Evolutionary conservation across 306 rosid species (phyloP).

Genomic region (Luffa acutangula): DNA sequence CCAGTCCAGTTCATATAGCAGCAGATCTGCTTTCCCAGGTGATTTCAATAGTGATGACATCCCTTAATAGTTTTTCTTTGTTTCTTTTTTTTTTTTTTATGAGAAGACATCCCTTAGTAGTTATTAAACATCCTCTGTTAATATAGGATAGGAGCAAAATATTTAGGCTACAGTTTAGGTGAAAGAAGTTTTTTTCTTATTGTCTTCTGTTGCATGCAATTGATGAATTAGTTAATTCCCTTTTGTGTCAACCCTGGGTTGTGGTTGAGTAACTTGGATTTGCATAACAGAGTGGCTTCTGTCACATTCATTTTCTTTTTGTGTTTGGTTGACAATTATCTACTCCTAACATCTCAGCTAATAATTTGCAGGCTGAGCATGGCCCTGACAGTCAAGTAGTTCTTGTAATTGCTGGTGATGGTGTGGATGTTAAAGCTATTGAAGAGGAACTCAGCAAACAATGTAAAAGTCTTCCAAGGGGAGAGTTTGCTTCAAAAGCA

Average conservation of each 20-base stretch:
- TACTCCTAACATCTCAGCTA: not conserved
- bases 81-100: too few species aligned
- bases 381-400: conserved; percentile 99
- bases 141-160: not conserved
- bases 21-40: conserved; percentile 99
- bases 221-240: not conserved
- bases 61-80: not conserved
- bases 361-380: conserved; percentile 80
- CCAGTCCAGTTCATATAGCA: conserved; percentile 81
- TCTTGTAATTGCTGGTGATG: conserved; percentile 86
- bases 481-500: conserved; percentile 78
- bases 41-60: conserved; percentile 1
- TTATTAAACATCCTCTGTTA: not conserved
- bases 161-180: not conserved
- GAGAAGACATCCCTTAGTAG: not conserved
- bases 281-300: not conserved
- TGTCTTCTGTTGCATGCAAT: not conserved
- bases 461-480: conserved; percentile 91
- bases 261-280: not conserved
- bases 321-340: not conserved
- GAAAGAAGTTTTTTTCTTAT: not conserved
- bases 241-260: not conserved
- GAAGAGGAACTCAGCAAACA: conserved; percentile 77
- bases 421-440: conserved; percentile 61
- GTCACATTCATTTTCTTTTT: not conserved